phyloP scores from a whole-genome alignment of 768 basidiomycete genomes.

The Leccinum longicurvipes region DNA sequence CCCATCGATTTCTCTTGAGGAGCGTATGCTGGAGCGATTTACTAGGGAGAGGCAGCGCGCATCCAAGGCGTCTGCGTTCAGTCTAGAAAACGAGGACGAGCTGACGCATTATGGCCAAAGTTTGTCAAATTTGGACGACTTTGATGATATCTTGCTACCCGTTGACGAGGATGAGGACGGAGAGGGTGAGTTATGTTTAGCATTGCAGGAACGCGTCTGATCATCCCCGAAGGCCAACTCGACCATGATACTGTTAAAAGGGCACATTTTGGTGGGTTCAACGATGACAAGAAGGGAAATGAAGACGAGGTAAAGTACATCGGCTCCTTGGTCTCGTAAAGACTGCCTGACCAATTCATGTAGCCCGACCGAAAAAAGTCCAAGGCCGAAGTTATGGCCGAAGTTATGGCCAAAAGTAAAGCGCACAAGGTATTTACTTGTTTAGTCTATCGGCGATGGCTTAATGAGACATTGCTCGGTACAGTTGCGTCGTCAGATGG shows the following conservation, averaged over 20 bases:
- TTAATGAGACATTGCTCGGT: background rate
- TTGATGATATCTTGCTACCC: slow-evolving; percentile 58
- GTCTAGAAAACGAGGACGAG: slow-evolving; percentile 88
- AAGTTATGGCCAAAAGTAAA: slow-evolving; percentile 97
- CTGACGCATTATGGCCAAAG: slow-evolving; percentile 91
- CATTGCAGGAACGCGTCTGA: background rate
- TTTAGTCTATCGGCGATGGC: background rate
- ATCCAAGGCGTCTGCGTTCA: slow-evolving; percentile 76
- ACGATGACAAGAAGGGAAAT: slow-evolving; percentile 56
- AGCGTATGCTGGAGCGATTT: slow-evolving; percentile 95
- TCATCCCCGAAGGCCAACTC: slow-evolving; percentile 52
- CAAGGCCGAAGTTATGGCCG: slow-evolving; percentile 96
- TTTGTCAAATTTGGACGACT: slow-evolving; percentile 80
- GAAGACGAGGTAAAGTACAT: slow-evolving; percentile 44
- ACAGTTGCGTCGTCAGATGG: slow-evolving; percentile 84
- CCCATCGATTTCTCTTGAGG: slow-evolving; percentile 88
- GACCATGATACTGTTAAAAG: slow-evolving; percentile 61
- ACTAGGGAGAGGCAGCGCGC: slow-evolving; percentile 83
- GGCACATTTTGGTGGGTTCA: slow-evolving; percentile 86
- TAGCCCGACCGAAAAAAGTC: slow-evolving; percentile 84
- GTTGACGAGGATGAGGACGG: slow-evolving; percentile 56
- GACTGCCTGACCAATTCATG: slow-evolving; percentile 1
- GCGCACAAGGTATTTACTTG: slow-evolving; percentile 70
- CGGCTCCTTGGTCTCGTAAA: background rate
- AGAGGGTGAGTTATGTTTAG: slow-evolving; percentile 32